Evolutionary conservation across 208 protist species (phyloP).

Genomic region (Acanthamoeba quina): DNA sequence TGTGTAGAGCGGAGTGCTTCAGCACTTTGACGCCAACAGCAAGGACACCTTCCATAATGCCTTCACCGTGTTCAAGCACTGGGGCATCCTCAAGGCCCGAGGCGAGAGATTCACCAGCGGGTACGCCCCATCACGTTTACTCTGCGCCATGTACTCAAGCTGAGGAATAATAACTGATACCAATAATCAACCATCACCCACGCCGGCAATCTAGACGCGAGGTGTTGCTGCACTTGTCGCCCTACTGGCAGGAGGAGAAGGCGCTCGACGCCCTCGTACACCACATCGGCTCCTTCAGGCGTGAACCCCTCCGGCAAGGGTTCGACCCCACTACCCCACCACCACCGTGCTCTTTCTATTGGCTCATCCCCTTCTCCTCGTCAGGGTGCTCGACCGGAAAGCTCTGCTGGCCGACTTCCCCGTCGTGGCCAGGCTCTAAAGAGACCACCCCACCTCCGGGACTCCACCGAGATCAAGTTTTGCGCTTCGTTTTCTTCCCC

Average conservation of each 20-base stretch:
- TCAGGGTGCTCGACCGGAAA: constrained; percentile 9
- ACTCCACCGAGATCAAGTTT: no score
- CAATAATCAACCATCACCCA: neutral
- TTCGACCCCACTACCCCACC: neutral
- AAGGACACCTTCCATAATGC: constrained; percentile 67
- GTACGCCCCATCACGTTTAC: neutral
- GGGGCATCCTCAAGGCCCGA: constrained; percentile 11
- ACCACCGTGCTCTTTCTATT: neutral
- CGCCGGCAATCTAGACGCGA: neutral
- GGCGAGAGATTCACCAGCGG: constrained; percentile 16
- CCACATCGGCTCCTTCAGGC: constrained; percentile 43
- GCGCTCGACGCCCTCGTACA: constrained; percentile 48
- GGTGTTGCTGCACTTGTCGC: constrained; percentile 49
- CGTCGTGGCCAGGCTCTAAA: neutral
- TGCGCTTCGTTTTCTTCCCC: no score
- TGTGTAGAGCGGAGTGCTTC: constrained; percentile 38
- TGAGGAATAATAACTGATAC: neutral
- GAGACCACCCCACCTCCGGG: neutral
- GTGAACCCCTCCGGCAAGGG: constrained; percentile 13
- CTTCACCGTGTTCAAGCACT: constrained; percentile 64
- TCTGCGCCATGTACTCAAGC: neutral
- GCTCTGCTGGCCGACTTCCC: constrained; percentile 37
- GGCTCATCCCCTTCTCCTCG: neutral
- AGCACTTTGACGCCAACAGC: constrained; percentile 70
- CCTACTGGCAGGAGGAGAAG: constrained; percentile 62